Evolutionary conservation across 148 eudicot genomes (phyloP).

Genomic region (Arctostaphylos glauca): DNA sequence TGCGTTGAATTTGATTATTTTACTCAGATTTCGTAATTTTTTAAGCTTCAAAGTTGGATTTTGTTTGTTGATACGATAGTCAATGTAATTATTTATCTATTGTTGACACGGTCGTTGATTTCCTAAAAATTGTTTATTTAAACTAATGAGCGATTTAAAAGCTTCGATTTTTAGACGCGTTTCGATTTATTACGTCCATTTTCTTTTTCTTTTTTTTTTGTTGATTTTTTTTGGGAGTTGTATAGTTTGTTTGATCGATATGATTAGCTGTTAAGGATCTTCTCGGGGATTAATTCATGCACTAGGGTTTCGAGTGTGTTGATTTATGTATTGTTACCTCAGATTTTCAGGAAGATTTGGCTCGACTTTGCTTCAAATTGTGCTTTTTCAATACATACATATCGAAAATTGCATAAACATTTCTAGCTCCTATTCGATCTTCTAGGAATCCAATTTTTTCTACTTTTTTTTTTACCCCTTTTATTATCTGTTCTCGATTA

Average conservation of each 20-base stretch:
- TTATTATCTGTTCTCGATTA: constrained; percentile 7
- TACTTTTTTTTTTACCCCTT: constrained; percentile 6
- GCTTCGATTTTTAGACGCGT: background rate
- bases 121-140: too few relatives aligned
- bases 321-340: background rate
- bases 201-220: background rate
- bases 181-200: background rate
- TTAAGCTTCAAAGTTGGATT: background rate
- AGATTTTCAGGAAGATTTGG: background rate
- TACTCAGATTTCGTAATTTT: background rate
- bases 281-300: background rate
- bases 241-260: background rate
- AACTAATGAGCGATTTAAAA: background rate
- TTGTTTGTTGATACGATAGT: background rate
- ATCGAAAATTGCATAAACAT: constrained; percentile 11
- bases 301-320: background rate
- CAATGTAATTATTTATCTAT: background rate
- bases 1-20: too few relatives aligned
- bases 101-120: too few relatives aligned
- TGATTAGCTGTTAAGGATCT: background rate
- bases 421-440: background rate
- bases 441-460: background rate
- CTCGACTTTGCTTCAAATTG: background rate
- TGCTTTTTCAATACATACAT: background rate
- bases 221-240: background rate